Percentiles rank a stretch among this genome's conserved stretches.
Conservation (phyloP, 768 basidiomycete species). For the Rhodotorula kratochvilovae region DNA sequence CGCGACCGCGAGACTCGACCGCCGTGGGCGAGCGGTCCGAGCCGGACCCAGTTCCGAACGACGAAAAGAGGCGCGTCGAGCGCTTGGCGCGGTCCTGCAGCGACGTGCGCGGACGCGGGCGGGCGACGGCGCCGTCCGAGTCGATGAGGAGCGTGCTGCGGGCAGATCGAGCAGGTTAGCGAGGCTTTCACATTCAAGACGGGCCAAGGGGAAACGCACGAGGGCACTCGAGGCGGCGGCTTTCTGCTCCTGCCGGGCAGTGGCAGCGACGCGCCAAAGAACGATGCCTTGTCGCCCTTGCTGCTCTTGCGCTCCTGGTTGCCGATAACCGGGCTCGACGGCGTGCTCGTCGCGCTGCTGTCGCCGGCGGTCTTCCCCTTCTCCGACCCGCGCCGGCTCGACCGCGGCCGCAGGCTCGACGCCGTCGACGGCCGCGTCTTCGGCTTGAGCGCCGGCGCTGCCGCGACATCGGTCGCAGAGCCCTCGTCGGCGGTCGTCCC, state of each 20-base stretch:
- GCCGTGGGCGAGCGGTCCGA: constrained; percentile 16
- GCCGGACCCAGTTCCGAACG: constrained; percentile 14
- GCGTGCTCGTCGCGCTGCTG: constrained; percentile 10
- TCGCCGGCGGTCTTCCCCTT: neutral
- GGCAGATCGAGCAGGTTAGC: neutral
- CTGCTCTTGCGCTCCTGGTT: constrained; percentile 17
- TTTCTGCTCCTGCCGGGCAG: constrained; percentile 22
- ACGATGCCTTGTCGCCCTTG: constrained; percentile 47
- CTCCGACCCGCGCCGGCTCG: neutral
- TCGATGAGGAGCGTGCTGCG: constrained; percentile 26
- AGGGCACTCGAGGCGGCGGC: constrained; percentile 33
- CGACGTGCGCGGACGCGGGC: constrained; percentile 9
- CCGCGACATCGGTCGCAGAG: constrained; percentile 1
- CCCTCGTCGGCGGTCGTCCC: neutral
- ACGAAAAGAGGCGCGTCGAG: constrained; percentile 33
- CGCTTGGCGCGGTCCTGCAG: constrained; percentile 32
- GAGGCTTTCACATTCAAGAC: too few species aligned
- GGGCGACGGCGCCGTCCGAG: constrained; percentile 13
- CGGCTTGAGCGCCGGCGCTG: neutral
- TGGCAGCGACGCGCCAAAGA: constrained; percentile 60
- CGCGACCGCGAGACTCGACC: constrained; percentile 10
- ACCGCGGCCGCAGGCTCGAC: neutral
- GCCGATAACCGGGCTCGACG: constrained; percentile 6
- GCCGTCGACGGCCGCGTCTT: neutral
- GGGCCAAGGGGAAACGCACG: neutral